phyloP scores from a whole-genome alignment of 2,329 filamentous ascomycete genomes.

The Fusarium sterilihyphosum region DNA sequence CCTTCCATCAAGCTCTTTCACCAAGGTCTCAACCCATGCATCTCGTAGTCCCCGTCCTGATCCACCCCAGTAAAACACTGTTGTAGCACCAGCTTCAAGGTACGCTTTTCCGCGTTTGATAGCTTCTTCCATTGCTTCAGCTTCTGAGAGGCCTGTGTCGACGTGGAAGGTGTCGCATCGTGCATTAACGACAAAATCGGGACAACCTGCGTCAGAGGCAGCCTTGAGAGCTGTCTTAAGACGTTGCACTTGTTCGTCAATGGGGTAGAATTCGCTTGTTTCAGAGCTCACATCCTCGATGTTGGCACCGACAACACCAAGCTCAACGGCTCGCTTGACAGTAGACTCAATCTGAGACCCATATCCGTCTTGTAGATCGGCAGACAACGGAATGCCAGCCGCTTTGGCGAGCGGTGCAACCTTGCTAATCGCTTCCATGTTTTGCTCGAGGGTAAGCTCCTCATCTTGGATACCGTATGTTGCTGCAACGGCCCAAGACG shows the following conservation, averaged over 20 bases:
- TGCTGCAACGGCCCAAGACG: conserved; percentile 61
- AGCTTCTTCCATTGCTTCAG: conserved; percentile 56
- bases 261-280: conserved; percentile 46
- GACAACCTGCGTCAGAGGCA: conserved; percentile 58
- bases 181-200: conserved; percentile 67
- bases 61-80: conserved; percentile 69
- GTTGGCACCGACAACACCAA: conserved; percentile 67
- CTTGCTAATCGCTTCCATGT: conserved; percentile 57
- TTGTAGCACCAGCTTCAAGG: conserved; percentile 66
- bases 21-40: conserved; percentile 59
- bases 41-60: conserved; percentile 53
- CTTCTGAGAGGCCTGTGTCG: conserved; percentile 45
- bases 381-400: conserved; percentile 60
- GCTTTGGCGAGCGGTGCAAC: conserved; percentile 56
- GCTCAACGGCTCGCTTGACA: conserved; percentile 55
- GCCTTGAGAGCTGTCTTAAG: conserved; percentile 55
- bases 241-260: conserved; percentile 59
- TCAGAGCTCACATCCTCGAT: conserved; percentile 62
- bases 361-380: conserved; percentile 71
- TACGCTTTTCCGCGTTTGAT: conserved; percentile 65
- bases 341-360: conserved; percentile 56
- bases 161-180: conserved; percentile 63
- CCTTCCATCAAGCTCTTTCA: conserved; percentile 58
- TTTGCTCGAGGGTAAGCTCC: conserved; percentile 60
- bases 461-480: conserved; percentile 57